phyloP scores from a whole-genome alignment of 169 alveolate genomes.

The Cytauxzoon felis region DNA sequence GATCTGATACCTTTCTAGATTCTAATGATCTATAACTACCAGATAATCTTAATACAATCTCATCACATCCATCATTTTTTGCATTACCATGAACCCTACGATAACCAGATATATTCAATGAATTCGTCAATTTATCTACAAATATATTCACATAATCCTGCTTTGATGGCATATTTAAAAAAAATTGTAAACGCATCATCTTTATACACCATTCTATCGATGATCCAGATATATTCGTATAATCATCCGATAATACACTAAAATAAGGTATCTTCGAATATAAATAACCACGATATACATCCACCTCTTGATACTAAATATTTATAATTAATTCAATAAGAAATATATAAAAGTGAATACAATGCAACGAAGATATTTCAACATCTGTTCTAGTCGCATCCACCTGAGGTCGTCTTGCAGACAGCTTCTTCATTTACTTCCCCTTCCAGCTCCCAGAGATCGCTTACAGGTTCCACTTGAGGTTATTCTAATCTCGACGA shows the following conservation, averaged over 20 bases:
- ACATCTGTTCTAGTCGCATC: no score
- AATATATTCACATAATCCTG: constrained; percentile 18
- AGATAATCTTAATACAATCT: constrained; percentile 24
- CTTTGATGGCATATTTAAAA: constrained; percentile 45
- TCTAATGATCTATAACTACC: background rate
- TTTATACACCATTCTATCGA: constrained; percentile 59
- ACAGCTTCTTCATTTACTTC: no score
- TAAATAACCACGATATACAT: constrained; percentile 14
- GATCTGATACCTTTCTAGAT: background rate
- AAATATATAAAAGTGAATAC: background rate
- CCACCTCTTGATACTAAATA: constrained; percentile 3
- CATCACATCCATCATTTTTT: constrained; percentile 9
- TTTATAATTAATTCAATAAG: background rate
- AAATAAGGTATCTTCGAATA: constrained; percentile 18
- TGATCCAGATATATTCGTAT: constrained; percentile 26
- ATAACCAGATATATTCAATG: constrained; percentile 37
- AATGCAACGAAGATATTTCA: background rate
- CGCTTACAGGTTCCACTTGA: no score
- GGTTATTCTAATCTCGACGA: no score
- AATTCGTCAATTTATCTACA: constrained; percentile 48
- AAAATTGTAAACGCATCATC: constrained; percentile 53
- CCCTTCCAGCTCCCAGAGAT: no score
- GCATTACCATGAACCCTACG: background rate
- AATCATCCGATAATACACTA: constrained; percentile 18
- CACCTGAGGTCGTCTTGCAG: no score